A percentile compares a stretch with the other conserved stretches of the same genome.
Evolutionary conservation across 768 basidiomycete species (phyloP).

Genomic region (Pulveroboletus sp.): DNA sequence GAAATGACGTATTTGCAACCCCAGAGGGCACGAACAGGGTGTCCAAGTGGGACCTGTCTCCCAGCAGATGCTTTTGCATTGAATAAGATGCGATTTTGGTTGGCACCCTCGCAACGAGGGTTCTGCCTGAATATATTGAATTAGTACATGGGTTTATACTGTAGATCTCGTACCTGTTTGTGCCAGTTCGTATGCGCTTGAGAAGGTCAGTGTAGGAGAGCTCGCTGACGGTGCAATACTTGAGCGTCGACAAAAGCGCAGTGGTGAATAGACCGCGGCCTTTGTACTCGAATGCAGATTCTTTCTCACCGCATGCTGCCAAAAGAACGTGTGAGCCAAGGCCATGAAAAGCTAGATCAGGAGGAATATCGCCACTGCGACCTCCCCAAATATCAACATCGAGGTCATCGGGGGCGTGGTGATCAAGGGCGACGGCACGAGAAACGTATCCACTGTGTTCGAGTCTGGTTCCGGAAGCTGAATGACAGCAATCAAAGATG

Average conservation of each 20-base stretch:
- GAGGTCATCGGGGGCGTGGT: slow-evolving; percentile 8
- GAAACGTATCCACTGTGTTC: not conserved
- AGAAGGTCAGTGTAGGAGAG: slow-evolving; percentile 27
- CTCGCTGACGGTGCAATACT: not conserved
- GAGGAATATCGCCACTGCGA: slow-evolving; percentile 10
- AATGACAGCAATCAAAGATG: slow-evolving; percentile 47
- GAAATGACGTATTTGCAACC: slow-evolving; percentile 15
- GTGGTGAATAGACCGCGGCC: slow-evolving; percentile 26
- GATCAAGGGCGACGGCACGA: slow-evolving; percentile 6
- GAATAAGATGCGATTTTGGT: slow-evolving; percentile 24
- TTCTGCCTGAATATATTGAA: slow-evolving; percentile 16
- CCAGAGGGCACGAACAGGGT: not conserved
- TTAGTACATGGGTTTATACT: no score
- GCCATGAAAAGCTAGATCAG: slow-evolving; percentile 25
- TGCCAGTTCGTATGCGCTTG: slow-evolving; percentile 10
- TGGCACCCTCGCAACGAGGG: slow-evolving; percentile 29
- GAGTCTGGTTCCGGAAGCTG: slow-evolving; percentile 35
- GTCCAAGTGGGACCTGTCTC: slow-evolving; percentile 5
- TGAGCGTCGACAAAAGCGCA: slow-evolving; percentile 19
- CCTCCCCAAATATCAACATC: slow-evolving; percentile 27
- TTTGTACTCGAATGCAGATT: slow-evolving; percentile 28
- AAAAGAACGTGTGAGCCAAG: slow-evolving; percentile 40
- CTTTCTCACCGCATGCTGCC: slow-evolving; percentile 39
- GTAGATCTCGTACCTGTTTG: no score
- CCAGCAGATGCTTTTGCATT: slow-evolving; percentile 14